Base-by-base conservation (phyloP, 2,329 filamentous ascomycete genomes). In the Colletotrichum lini region DNA sequence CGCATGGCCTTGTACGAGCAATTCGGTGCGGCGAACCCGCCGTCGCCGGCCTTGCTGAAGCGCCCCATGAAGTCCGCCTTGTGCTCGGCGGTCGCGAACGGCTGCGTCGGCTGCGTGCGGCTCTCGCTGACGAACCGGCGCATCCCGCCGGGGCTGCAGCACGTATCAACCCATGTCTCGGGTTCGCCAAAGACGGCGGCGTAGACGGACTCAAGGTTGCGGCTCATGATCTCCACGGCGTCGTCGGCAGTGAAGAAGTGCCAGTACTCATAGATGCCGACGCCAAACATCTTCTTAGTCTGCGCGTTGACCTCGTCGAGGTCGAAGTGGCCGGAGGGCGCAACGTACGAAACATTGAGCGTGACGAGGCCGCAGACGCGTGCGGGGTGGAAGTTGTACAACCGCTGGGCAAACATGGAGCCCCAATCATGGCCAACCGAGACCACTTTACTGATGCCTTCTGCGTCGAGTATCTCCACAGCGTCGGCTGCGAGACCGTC, bases 341-440 rank as follows among this genome's bases (percentile, higher is more conserved):
- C 76, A 12, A 73, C 67, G 76, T 87, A 88, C 12, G 80, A 72
- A 4, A 84, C 78, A 67, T 82, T 85, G 21, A 87, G 67, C 70
- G 85, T 77, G 8, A 82, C 75, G 1, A 87, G 74, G n/a, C 82
- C 84, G 5, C 75, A 58, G 7, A 85, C 81, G 15, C 83, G 80
- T 2, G 81, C 76, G 0, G 81, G 82, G 63, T 83, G 75, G 72
- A 81, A 82, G 58, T 84, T 79, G 73, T 82, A 85, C 16, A 86
- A 70, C 16, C 84, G 80, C 64, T 82, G 79, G 0, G 82, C 80
- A 13, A 83, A 71, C 9, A 65, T 71, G 18, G 81, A 80, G 49
- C 86, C 86, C 85, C 85, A 88, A 75, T 88, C 86, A 72, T 87
- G 86, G 53, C 85, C 86, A 42, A 87, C 77, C 3, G 83, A 79